phyloP scores from a whole-genome alignment of 805 yeast genomes.

The Candida incommunis region DNA sequence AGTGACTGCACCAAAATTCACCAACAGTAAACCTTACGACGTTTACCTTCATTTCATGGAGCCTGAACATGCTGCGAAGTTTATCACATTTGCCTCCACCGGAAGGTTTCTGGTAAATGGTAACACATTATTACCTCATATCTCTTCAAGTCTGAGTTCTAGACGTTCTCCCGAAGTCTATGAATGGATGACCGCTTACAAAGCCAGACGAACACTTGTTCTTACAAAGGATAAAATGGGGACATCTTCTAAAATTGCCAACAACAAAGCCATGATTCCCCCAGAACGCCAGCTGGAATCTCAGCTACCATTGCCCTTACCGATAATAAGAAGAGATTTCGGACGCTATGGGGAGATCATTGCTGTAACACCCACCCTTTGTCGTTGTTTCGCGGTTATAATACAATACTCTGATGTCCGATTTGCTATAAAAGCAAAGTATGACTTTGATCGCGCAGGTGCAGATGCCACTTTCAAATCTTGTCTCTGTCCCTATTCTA shows the following conservation, averaged over 20 bases:
- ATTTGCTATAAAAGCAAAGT: slow-evolving; percentile 10
- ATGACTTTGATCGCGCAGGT: slow-evolving; percentile 4
- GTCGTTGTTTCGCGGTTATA: slow-evolving; percentile 5
- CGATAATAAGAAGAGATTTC: slow-evolving; percentile 7
- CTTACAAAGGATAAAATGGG: slow-evolving; percentile 2
- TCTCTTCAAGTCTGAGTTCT: background rate
- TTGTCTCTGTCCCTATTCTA: background rate
- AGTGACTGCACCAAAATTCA: slow-evolving; percentile 1
- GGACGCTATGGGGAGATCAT: slow-evolving; percentile 7
- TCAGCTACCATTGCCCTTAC: slow-evolving; percentile 2
- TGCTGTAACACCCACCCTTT: slow-evolving; percentile 8
- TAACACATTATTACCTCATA: background rate
- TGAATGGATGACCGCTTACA: slow-evolving; percentile 2
- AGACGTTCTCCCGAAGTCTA: background rate
- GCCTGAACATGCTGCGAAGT: slow-evolving; percentile 6
- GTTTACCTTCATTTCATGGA: slow-evolving; percentile 9
- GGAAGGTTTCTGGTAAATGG: slow-evolving; percentile 15
- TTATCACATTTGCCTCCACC: slow-evolving; percentile 7
- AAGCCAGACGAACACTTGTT: slow-evolving; percentile 6
- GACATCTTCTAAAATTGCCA: too few species aligned
- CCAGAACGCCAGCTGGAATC: background rate
- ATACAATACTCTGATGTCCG: slow-evolving; percentile 12
- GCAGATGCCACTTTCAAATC: background rate
- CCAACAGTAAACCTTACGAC: background rate
- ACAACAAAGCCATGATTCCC: background rate